These are phyloP conservation scores for Cyberlindnera bimundalis DNA, from an alignment of 805 yeast species.

Conservation along the genomic window DNA sequence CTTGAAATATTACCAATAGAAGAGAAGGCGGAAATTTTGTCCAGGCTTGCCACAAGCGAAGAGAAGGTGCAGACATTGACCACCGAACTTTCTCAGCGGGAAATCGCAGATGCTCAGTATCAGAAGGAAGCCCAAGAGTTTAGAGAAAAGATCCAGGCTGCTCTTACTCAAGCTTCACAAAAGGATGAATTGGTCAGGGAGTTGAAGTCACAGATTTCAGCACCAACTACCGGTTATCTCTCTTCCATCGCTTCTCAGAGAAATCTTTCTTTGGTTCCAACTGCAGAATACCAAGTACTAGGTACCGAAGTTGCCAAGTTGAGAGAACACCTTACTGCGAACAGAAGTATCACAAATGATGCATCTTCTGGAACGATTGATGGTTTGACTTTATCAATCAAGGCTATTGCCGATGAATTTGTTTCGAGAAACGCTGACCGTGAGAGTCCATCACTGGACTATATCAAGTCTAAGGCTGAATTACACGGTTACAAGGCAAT, in stretches of 20 bases:
- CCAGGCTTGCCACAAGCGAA: neutral
- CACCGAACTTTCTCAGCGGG: constrained; percentile 13
- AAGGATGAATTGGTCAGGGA: constrained; percentile 1
- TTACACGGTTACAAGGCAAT: constrained; percentile 21
- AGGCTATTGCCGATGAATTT: neutral
- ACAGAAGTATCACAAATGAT: constrained; percentile 1
- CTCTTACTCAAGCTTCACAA: constrained; percentile 4
- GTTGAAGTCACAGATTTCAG: constrained; percentile 12
- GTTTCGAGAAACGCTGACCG: neutral
- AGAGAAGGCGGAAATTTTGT: neutral
- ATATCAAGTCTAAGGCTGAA: constrained; percentile 28
- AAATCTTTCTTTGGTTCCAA: constrained; percentile 23
- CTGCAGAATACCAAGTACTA: constrained; percentile 13
- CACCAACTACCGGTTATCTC: constrained; percentile 33
- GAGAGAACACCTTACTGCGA: constrained; percentile 8
- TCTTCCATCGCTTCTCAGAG: constrained; percentile 27
- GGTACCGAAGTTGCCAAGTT: constrained; percentile 6
- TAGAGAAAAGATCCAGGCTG: constrained; percentile 20
- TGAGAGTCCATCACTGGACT: constrained; percentile 32
- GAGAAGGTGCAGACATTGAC: constrained; percentile 4
- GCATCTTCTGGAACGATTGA: constrained; percentile 15
- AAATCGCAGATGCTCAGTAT: constrained; percentile 21
- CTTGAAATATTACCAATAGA: constrained; percentile 2
- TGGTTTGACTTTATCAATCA: neutral
- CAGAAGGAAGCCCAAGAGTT: constrained; percentile 23